Evolutionary conservation across 2,329 filamentous ascomycete species (phyloP).

Genomic region (Colletotrichum eremochloae): DNA sequence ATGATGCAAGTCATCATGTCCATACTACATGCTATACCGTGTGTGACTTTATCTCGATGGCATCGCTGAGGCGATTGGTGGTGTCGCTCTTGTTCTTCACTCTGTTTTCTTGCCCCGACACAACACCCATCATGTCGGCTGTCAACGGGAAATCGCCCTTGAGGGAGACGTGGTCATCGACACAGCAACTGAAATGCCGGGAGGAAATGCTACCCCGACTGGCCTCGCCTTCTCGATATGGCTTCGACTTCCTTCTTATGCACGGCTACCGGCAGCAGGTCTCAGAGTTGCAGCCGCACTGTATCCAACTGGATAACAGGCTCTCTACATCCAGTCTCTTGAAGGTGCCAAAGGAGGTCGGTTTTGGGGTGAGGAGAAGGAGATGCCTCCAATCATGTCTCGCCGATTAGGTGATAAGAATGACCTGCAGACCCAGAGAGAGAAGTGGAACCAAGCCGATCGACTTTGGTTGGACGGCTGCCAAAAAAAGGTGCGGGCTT

Average conservation of each 20-base stretch:
- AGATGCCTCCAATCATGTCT: conserved; percentile 38
- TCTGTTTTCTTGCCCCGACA: not conserved
- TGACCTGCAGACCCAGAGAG: conserved; percentile 8
- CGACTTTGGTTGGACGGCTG: not conserved
- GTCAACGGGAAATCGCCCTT: conserved; percentile 3
- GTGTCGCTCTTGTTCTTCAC: not conserved
- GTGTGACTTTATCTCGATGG: not conserved
- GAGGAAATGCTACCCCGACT: conserved; percentile 17
- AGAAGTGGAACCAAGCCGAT: conserved; percentile 1
- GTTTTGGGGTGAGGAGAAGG: conserved; percentile 3
- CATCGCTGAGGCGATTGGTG: not conserved
- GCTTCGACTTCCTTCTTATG: conserved; percentile 16
- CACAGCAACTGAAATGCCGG: conserved; percentile 5
- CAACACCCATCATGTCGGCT: not conserved
- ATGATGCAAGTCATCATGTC: conserved; percentile 2
- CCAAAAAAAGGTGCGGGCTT: not conserved
- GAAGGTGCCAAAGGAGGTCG: conserved; percentile 18
- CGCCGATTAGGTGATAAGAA: conserved; percentile 22
- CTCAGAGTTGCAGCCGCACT: conserved; percentile 34
- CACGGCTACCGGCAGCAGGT: conserved; percentile 36
- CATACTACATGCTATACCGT: not conserved
- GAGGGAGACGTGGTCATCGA: not conserved
- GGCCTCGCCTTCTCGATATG: not conserved
- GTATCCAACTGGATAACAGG: not conserved
- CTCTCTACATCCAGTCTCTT: not conserved